Evolutionary conservation across 148 eudicot species (phyloP).

Genomic region (Nepenthes mirabilis): DNA sequence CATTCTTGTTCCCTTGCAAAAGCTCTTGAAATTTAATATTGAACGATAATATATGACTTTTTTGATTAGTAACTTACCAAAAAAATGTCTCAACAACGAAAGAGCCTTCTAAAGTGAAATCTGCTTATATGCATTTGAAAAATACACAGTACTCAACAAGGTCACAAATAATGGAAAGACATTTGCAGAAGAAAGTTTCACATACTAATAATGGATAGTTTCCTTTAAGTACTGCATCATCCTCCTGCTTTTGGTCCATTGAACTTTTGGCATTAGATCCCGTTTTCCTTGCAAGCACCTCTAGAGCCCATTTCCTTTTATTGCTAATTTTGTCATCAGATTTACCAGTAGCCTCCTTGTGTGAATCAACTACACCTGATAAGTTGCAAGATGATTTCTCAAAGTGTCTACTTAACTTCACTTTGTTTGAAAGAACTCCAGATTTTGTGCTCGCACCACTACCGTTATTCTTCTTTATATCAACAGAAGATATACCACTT

Average conservation of each 20-base stretch:
- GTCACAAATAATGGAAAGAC: background rate
- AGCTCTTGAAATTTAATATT: no score
- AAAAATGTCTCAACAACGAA: no score
- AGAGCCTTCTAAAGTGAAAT: no score
- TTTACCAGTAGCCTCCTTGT: constrained; percentile 26
- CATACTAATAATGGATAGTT: constrained; percentile 72
- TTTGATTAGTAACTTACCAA: no score
- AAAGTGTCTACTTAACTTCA: constrained; percentile 13
- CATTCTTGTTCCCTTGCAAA: no score
- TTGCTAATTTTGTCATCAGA: constrained; percentile 35
- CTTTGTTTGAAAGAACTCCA: constrained; percentile 18
- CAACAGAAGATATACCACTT: constrained; percentile 13
- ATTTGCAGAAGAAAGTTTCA: constrained; percentile 8
- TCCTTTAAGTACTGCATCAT: constrained; percentile 47
- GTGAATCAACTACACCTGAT: constrained; percentile 9
- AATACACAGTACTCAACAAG: no score
- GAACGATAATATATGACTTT: no score
- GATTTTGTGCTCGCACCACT: constrained; percentile 14
- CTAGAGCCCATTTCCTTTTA: constrained; percentile 88
- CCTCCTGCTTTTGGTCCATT: constrained; percentile 36
- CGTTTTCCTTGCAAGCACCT: constrained; percentile 78
- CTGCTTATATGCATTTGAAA: no score
- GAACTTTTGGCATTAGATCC: constrained; percentile 28
- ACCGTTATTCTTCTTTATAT: constrained; percentile 20
- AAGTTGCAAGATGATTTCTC: constrained; percentile 12